phyloP scores from a whole-genome alignment of 78 protist species.

The Speleostelium caveatum region DNA sequence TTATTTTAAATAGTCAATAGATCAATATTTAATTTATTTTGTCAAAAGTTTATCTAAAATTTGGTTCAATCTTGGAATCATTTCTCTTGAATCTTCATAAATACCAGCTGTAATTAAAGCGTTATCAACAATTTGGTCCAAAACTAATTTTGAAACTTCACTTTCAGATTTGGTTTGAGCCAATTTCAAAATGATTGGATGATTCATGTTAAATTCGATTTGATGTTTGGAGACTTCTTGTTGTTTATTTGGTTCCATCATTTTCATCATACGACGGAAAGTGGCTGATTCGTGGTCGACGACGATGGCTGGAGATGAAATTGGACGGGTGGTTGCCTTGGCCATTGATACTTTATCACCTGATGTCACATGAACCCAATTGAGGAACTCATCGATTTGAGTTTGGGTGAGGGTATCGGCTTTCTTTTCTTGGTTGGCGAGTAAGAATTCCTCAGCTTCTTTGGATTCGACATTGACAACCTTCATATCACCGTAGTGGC shows the following conservation, averaged over 20 bases:
- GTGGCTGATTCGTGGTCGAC: conserved; percentile 72
- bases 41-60: conserved; percentile 46
- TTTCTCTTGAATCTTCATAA: conserved; percentile 90
- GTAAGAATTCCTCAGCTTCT: conserved; percentile 67
- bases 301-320: conserved; percentile 63
- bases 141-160: conserved; percentile 75
- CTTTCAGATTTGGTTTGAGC: neutral
- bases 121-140: conserved; percentile 89
- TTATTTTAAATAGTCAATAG: neutral
- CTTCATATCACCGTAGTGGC: conserved; percentile 72
- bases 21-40: conserved; percentile 10
- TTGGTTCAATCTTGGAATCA: conserved; percentile 80
- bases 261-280: conserved; percentile 84
- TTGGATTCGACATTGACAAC: conserved; percentile 74
- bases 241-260: conserved; percentile 72
- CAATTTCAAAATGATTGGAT: conserved; percentile 85
- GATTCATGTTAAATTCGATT: conserved; percentile 91
- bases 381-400: conserved; percentile 32
- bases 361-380: conserved; percentile 27
- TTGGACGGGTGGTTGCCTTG: conserved; percentile 44
- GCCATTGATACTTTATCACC: conserved; percentile 31
- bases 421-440: conserved; percentile 10
- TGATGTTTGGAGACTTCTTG: conserved; percentile 50
- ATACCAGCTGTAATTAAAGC: conserved; percentile 95
- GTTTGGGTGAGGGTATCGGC: neutral